These are phyloP conservation scores for Gaultheria prostrata DNA, from an alignment of 148 eudicot species.

Conservation along the genomic window DNA sequence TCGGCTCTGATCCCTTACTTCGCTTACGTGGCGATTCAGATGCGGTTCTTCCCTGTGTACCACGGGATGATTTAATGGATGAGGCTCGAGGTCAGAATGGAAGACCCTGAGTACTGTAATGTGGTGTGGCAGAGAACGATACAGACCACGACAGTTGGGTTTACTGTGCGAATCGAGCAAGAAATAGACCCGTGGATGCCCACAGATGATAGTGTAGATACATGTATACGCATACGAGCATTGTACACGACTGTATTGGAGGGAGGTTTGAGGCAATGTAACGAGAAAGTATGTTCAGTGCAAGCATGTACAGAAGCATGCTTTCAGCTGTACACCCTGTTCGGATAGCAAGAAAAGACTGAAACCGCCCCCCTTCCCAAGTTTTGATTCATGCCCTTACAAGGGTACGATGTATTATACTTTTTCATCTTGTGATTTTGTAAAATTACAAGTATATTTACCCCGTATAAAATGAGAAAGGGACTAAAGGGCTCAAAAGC, in stretches of 20 bases:
- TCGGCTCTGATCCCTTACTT: slow-evolving; percentile 65
- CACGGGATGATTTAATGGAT: slow-evolving; percentile 86
- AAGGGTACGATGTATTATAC: background rate
- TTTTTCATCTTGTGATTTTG: background rate
- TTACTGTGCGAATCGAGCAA: slow-evolving; percentile 49
- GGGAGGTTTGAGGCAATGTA: background rate
- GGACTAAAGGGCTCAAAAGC: background rate
- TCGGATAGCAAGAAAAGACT: background rate
- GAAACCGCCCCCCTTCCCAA: background rate
- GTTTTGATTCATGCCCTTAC: background rate
- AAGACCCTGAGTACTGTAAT: slow-evolving; percentile 62
- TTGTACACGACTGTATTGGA: background rate
- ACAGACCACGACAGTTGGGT: slow-evolving; percentile 59
- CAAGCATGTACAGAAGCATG: slow-evolving; percentile 14
- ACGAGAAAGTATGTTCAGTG: background rate
- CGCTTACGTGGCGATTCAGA: slow-evolving; percentile 44
- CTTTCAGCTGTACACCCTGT: slow-evolving; percentile 5
- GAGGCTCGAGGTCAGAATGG: slow-evolving; percentile 47
- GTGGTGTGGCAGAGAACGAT: slow-evolving; percentile 62
- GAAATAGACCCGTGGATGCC: slow-evolving; percentile 6
- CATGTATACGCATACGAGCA: background rate
- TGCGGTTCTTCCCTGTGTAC: slow-evolving; percentile 76
- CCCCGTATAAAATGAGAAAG: background rate
- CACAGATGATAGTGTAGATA: background rate
- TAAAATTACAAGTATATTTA: background rate